phyloP scores from a whole-genome alignment of 352 stramenopile species.

The Phytophthora europaea region DNA sequence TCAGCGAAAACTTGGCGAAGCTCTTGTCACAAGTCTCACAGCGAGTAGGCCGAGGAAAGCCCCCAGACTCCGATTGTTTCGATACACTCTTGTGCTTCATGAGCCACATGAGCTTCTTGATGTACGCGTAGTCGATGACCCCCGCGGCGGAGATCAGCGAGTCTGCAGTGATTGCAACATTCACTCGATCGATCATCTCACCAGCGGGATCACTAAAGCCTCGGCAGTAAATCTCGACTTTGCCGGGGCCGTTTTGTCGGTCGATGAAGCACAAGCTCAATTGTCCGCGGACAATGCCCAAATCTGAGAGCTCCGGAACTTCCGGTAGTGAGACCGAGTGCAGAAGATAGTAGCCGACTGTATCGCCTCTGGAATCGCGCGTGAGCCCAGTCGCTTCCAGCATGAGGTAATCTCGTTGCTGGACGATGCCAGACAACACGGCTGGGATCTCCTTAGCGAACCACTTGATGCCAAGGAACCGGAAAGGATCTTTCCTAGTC shows the following conservation, averaged over 20 bases:
- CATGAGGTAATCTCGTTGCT: slow-evolving; percentile 52
- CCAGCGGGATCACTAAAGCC: slow-evolving; percentile 46
- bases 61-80: not conserved
- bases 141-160: slow-evolving; percentile 24
- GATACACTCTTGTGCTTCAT: slow-evolving; percentile 31
- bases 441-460: slow-evolving; percentile 49
- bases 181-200: slow-evolving; percentile 36
- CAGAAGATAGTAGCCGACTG: slow-evolving; percentile 47
- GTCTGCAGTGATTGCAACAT: slow-evolving; percentile 27
- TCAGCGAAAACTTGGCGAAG: slow-evolving; percentile 22
- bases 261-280: slow-evolving; percentile 58
- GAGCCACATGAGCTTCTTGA: slow-evolving; percentile 58
- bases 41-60: slow-evolving; percentile 18
- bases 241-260: slow-evolving; percentile 33
- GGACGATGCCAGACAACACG: slow-evolving; percentile 42
- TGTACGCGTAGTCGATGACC: slow-evolving; percentile 52
- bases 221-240: slow-evolving; percentile 54
- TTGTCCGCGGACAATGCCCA: slow-evolving; percentile 46
- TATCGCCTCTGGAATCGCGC: slow-evolving; percentile 34
- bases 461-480: slow-evolving; percentile 63
- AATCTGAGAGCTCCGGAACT: slow-evolving; percentile 34
- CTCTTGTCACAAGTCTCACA: slow-evolving; percentile 33
- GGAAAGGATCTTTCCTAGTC: slow-evolving; percentile 52
- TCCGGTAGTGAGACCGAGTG: slow-evolving; percentile 45
- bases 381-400: slow-evolving; percentile 31